A percentile compares a stretch with the other conserved stretches of the same genome.
phyloP scores from a whole-genome alignment of 768 basidiomycete species.

The Rhodotorula taiwanensis region DNA sequence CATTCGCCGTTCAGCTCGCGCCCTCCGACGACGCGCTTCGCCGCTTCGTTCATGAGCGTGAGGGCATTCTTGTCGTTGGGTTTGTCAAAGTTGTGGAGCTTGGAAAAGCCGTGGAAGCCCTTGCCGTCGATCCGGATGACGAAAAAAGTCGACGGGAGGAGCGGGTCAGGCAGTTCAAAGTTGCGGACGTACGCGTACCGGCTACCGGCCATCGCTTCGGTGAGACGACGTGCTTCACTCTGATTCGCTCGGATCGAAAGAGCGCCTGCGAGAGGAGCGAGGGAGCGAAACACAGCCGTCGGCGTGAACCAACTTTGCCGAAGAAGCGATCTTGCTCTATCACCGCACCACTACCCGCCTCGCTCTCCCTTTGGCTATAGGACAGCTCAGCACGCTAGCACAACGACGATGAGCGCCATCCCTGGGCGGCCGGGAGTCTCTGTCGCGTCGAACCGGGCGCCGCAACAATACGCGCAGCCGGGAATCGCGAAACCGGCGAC shows the following conservation, averaged over 20 bases:
- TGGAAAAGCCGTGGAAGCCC: slow-evolving; percentile 87
- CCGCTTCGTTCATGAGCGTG: slow-evolving; percentile 85
- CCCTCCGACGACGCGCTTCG: slow-evolving; percentile 63
- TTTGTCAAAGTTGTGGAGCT: slow-evolving; percentile 71
- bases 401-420: neutral
- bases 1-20: slow-evolving; percentile 59
- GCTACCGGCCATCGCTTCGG: slow-evolving; percentile 83
- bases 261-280: neutral
- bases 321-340: too few species aligned
- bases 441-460: neutral
- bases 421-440: neutral
- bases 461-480: slow-evolving; percentile 2
- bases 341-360: too few species aligned
- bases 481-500: slow-evolving; percentile 2
- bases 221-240: too few species aligned
- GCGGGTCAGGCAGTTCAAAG: slow-evolving; percentile 79
- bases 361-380: too few species aligned
- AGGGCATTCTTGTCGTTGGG: slow-evolving; percentile 87
- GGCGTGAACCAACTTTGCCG: too few species aligned
- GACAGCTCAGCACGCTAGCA: too few species aligned
- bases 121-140: slow-evolving; percentile 86
- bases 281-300: neutral
- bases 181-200: slow-evolving; percentile 81
- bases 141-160: slow-evolving; percentile 76
- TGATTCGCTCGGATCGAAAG: neutral